Conservation (phyloP, 208 protist genomes). For the Strigomonas culicis region DNA sequence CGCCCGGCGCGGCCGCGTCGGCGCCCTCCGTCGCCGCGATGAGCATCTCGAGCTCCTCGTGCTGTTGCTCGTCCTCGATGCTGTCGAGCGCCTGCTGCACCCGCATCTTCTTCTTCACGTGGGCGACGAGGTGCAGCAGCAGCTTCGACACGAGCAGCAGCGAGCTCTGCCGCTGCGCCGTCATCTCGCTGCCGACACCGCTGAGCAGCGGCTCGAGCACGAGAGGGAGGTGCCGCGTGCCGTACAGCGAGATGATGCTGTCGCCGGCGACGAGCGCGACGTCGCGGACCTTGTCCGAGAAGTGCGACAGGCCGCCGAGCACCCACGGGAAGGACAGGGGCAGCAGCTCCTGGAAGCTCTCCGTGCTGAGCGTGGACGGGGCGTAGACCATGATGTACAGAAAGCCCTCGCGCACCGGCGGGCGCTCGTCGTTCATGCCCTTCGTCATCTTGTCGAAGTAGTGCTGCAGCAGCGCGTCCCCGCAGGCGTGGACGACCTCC, state of each 20-base stretch:
- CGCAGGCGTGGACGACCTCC: slow-evolving; percentile 79
- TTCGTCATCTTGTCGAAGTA: slow-evolving; percentile 60
- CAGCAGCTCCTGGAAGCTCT: slow-evolving; percentile 79
- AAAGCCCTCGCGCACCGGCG: slow-evolving; percentile 88
- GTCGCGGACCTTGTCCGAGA: slow-evolving; percentile 85
- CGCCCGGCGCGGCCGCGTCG: slow-evolving; percentile 16
- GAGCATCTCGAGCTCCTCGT: slow-evolving; percentile 22
- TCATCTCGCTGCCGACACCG: slow-evolving; percentile 81
- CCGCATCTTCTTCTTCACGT: slow-evolving; percentile 86
- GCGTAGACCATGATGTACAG: slow-evolving; percentile 92
- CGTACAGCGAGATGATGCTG: slow-evolving; percentile 88
- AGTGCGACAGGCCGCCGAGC: slow-evolving; percentile 88
- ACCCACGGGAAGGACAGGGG: slow-evolving; percentile 84
- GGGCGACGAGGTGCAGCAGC: slow-evolving; percentile 81
- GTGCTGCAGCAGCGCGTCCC: slow-evolving; percentile 53
- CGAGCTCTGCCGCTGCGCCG: slow-evolving; percentile 84
- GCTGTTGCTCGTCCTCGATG: slow-evolving; percentile 12
- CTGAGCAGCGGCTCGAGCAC: slow-evolving; percentile 80
- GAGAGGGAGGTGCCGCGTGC: slow-evolving; percentile 73
- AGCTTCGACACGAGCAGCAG: slow-evolving; percentile 88
- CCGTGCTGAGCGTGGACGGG: slow-evolving; percentile 63
- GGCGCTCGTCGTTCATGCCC: slow-evolving; percentile 80
- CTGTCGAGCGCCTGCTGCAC: slow-evolving; percentile 45
- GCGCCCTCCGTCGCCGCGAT: slow-evolving; percentile 32
- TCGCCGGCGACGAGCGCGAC: slow-evolving; percentile 85